Percentiles rank a stretch among this genome's conserved stretches.
Conservation (phyloP, 371 early-diverging fungal genomes). For the Polyrhizophydium stewartii region DNA sequence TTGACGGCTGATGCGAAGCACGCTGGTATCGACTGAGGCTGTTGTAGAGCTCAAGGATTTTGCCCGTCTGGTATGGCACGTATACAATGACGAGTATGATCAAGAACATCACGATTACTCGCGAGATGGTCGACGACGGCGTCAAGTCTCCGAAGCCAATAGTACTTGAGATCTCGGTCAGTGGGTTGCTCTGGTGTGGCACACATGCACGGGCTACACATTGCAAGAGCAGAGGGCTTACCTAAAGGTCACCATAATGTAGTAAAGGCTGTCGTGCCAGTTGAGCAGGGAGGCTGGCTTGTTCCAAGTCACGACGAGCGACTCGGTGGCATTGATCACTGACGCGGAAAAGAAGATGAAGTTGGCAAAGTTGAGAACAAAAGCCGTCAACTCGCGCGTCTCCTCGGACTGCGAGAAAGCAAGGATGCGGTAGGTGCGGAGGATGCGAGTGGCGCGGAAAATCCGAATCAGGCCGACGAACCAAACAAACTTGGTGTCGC, state of each 20-base stretch:
- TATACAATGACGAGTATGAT: slow-evolving; percentile 43
- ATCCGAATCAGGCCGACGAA: slow-evolving; percentile 46
- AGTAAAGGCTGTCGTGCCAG: slow-evolving; percentile 50
- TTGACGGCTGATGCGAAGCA: slow-evolving; percentile 20
- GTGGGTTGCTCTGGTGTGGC: not conserved
- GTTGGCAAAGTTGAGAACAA: slow-evolving; percentile 39
- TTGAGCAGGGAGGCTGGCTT: slow-evolving; percentile 20
- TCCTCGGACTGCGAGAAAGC: slow-evolving; percentile 44
- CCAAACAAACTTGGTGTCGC: slow-evolving; percentile 36
- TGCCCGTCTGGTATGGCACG: slow-evolving; percentile 40
- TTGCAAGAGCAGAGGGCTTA: not conserved
- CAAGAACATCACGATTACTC: slow-evolving; percentile 41
- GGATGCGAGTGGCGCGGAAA: slow-evolving; percentile 39
- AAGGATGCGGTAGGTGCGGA: slow-evolving; percentile 42
- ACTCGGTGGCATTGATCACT: slow-evolving; percentile 44
- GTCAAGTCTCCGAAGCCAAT: slow-evolving; percentile 51
- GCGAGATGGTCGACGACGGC: slow-evolving; percentile 33
- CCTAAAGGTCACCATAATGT: slow-evolving; percentile 35
- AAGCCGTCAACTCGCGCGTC: slow-evolving; percentile 37
- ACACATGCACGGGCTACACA: not conserved
- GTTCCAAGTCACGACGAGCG: slow-evolving; percentile 13
- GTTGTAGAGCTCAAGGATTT: slow-evolving; percentile 42
- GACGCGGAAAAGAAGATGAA: slow-evolving; percentile 47
- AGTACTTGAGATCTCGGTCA: slow-evolving; percentile 18
- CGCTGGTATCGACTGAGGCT: slow-evolving; percentile 35